Conservation (phyloP, 1,139 yeast species). For the Tardiomyces blankii region DNA sequence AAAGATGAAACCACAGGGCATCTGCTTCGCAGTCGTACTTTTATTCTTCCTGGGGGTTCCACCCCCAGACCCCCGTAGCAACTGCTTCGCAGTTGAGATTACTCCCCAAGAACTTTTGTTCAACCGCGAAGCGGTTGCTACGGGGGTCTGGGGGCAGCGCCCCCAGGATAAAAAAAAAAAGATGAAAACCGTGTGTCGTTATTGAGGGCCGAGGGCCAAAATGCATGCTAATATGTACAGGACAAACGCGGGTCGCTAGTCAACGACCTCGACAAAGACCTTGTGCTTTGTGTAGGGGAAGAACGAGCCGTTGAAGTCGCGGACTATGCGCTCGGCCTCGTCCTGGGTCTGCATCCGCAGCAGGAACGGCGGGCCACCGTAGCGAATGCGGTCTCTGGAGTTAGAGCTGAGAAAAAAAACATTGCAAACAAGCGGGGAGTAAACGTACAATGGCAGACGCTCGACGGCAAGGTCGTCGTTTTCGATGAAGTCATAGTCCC, state of each 20-base stretch:
- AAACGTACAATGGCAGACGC: slow-evolving; percentile 16
- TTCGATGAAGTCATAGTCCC: slow-evolving; percentile 33
- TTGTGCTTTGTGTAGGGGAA: slow-evolving; percentile 27
- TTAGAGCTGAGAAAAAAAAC: background rate
- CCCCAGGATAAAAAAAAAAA: too few species aligned
- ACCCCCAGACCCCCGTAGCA: too few species aligned
- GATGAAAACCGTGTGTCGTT: too few species aligned
- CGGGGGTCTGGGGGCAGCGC: too few species aligned
- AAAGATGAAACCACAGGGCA: too few species aligned
- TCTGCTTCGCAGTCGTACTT: too few species aligned
- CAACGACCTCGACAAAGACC: slow-evolving; percentile 31
- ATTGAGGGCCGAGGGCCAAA: too few species aligned
- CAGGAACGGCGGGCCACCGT: slow-evolving; percentile 30
- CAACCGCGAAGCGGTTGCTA: too few species aligned
- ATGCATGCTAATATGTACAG: background rate
- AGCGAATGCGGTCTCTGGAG: slow-evolving; percentile 12
- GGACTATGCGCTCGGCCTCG: slow-evolving; percentile 43
- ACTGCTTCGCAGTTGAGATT: too few species aligned
- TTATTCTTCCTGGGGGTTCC: too few species aligned
- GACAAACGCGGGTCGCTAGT: slow-evolving; percentile 11
- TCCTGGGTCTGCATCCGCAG: slow-evolving; percentile 38
- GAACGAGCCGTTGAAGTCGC: slow-evolving; percentile 41
- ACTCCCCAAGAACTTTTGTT: too few species aligned
- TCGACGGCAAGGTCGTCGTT: slow-evolving; percentile 24
- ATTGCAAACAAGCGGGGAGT: too few species aligned